phyloP scores from a whole-genome alignment of 208 protist species.

The Histomonas meleagridis region DNA sequence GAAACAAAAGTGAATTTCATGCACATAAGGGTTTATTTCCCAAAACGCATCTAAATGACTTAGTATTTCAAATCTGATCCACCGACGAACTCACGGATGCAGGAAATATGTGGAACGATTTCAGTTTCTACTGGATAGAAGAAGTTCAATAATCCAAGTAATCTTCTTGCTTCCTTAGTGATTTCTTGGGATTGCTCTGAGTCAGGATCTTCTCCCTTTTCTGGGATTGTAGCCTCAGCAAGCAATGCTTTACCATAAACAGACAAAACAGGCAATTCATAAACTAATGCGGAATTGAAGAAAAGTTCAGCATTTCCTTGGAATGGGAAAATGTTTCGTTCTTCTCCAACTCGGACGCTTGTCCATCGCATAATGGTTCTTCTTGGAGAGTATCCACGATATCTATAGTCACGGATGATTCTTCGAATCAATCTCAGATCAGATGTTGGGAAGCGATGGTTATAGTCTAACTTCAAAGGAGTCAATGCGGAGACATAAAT shows the following conservation, averaged over 20 bases:
- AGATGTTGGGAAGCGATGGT: background rate
- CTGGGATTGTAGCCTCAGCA: background rate
- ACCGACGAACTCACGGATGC: conserved; percentile 4
- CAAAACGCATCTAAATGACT: too few relatives aligned
- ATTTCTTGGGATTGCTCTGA: background rate
- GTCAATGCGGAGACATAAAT: conserved; percentile 25
- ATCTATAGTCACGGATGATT: conserved; percentile 32
- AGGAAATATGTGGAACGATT: conserved; percentile 31
- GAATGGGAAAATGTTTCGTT: conserved; percentile 24
- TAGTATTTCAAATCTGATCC: conserved; percentile 23
- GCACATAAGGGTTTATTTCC: too few relatives aligned
- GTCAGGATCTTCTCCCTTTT: conserved; percentile 5
- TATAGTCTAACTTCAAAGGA: background rate
- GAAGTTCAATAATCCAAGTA: background rate
- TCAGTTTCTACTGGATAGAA: conserved; percentile 25
- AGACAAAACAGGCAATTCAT: background rate
- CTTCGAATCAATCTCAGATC: conserved; percentile 4
- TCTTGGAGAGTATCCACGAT: background rate
- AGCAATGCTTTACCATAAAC: conserved; percentile 9
- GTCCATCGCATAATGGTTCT: conserved; percentile 15
- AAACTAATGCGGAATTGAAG: conserved; percentile 35
- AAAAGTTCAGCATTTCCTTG: conserved; percentile 15
- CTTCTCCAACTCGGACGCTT: background rate
- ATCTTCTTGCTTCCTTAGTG: background rate
- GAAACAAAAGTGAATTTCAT: too few relatives aligned